phyloP scores from a whole-genome alignment of 768 basidiomycete genomes.

The Coprinellus aureogranulatus region DNA sequence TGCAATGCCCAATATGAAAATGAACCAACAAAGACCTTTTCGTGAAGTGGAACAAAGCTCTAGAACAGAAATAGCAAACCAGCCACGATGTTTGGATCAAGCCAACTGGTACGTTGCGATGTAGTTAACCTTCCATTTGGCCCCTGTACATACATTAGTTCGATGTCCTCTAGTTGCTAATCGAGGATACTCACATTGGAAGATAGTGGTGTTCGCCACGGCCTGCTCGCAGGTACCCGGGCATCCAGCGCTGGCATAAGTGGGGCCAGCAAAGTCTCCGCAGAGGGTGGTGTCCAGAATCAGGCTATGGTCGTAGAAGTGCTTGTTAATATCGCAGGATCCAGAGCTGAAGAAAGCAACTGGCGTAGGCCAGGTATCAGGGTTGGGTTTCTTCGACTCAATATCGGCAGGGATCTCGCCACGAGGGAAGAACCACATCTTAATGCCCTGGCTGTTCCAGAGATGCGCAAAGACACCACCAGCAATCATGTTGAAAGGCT shows the following conservation, averaged over 20 bases:
- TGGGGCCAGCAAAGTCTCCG: conserved; percentile 43
- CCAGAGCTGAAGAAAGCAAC: conserved; percentile 49
- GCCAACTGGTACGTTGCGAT: conserved; percentile 45
- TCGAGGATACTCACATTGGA: conserved; percentile 29
- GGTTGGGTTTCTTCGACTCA: conserved; percentile 40
- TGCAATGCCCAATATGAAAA: no score
- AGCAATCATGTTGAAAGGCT: conserved; percentile 40
- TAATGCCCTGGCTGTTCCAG: conserved; percentile 54
- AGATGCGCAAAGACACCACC: conserved; percentile 58
- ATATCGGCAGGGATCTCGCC: conserved; percentile 53
- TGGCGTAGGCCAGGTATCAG: conserved; percentile 51
- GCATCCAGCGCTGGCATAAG: conserved; percentile 35
- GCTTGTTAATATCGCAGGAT: conserved; percentile 45
- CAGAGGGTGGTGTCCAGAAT: conserved; percentile 49
- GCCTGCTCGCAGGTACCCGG: conserved; percentile 45
- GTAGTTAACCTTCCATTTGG: conserved; percentile 57
- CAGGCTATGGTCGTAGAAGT: conserved; percentile 54
- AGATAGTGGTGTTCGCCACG: conserved; percentile 58
- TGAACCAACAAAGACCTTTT: no score
- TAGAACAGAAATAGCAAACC: not conserved
- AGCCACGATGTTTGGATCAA: not conserved
- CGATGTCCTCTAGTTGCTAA: no score
- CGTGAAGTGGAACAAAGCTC: no score
- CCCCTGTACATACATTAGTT: no score
- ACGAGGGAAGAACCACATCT: conserved; percentile 55